Base-by-base conservation (phyloP, 148 eudicot genomes). In the Chenopodium quinoa region DNA sequence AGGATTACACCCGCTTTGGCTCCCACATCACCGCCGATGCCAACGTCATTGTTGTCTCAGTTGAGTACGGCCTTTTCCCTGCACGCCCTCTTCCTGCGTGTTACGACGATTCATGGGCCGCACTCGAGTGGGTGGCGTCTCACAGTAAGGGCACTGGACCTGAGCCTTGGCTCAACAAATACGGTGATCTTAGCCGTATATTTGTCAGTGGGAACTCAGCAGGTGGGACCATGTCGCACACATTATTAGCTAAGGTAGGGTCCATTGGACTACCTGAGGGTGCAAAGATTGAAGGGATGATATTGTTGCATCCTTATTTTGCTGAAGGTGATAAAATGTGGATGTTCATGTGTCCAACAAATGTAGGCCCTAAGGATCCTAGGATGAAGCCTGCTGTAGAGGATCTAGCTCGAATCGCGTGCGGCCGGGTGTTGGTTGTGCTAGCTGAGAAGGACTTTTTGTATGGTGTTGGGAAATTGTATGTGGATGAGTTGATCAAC, bases 171-270 rank as follows among this genome's bases (percentile, higher is more conserved):
- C 34, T 90, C 14, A 80, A 50, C 10, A 48, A 85, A 8, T 23
- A 76, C 62, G 89, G 60, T 4, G 90, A 90, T 66, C 76, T 90
- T 17, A 20, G 44, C 4, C 83, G 79, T 1, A 76, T 90, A 19
- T 90, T 87, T 69, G 19, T 90, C 7, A 85, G 79, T 16, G 91
- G 92, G 2, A 87, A 90, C 25, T 87, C 91, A n/a, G 90, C 90
- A 31, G 91, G 92, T 6, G 92, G 78, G 16, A 90, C 85, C 72
- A 86, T 90, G 14, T 66, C 86, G 37, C 89, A 88, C 67, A 69
- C 83, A 8, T 9, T 85, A 80, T 83, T 85, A 50, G 70, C 52
- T 6, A 81, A 85, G 62, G 86, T 82, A 12, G 83, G 82, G 50
- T 40, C 79, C 19, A 2, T 6, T 1, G 88, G 88, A 56, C 44